These are phyloP conservation scores for Lodderomyces orthopsilosis DNA, from an alignment of 1,139 yeast species.

Conservation along the genomic window DNA sequence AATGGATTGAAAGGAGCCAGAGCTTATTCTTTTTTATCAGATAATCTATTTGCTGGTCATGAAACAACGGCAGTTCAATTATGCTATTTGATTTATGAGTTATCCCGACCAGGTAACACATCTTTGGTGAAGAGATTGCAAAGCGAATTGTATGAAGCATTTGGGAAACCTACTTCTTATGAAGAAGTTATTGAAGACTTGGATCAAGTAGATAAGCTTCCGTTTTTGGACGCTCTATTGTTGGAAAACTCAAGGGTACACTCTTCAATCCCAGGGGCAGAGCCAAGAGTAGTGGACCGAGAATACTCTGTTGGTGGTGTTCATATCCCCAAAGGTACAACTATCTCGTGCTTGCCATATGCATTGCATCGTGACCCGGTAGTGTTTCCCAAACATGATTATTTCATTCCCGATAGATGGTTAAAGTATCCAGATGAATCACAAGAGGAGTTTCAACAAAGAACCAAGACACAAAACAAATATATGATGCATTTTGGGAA, in stretches of 20 bases:
- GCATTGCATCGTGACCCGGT: constrained; percentile 53
- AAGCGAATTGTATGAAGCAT: constrained; percentile 37
- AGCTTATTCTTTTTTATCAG: constrained; percentile 43
- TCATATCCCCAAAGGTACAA: constrained; percentile 49
- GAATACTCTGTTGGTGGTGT: constrained; percentile 19
- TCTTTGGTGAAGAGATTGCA: constrained; percentile 42
- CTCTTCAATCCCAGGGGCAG: constrained; percentile 74
- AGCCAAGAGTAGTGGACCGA: constrained; percentile 52
- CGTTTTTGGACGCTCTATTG: constrained; percentile 55
- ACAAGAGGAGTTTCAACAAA: constrained; percentile 27
- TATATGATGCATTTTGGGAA: constrained; percentile 70
- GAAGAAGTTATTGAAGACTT: constrained; percentile 29
- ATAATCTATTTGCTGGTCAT: constrained; percentile 63
- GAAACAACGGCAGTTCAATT: constrained; percentile 72
- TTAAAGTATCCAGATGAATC: constrained; percentile 34
- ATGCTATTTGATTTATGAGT: constrained; percentile 57
- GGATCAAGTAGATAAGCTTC: constrained; percentile 48
- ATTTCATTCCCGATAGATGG: constrained; percentile 66
- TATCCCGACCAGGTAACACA: constrained; percentile 49
- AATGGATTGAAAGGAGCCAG: constrained; percentile 30
- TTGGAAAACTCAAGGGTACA: constrained; percentile 61
- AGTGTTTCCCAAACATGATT: constrained; percentile 50
- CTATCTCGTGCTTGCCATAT: constrained; percentile 65
- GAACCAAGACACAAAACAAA: constrained; percentile 47
- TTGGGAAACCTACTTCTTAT: constrained; percentile 28